Conservation (phyloP, 495 filamentous ascomycete genomes). For the Cercophora newfieldiana region DNA sequence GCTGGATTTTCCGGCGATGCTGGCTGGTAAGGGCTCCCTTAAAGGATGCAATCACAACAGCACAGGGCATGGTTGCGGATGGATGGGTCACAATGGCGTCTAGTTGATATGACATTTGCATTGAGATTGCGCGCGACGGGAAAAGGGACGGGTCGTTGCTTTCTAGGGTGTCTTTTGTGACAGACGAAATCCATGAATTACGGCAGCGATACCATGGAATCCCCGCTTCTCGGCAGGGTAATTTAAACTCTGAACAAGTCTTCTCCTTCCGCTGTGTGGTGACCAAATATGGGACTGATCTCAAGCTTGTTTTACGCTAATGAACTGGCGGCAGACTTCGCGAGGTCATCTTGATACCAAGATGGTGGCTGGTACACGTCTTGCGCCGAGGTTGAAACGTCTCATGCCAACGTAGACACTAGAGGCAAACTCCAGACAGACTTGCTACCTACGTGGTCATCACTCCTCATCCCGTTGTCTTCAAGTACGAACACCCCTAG, state of each 20-base stretch:
- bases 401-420: no score
- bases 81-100: constrained; percentile 39
- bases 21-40: constrained; percentile 14
- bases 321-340: no score
- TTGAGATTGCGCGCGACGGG: constrained; percentile 35
- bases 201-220: constrained; percentile 29
- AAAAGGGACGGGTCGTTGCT: constrained; percentile 33
- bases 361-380: no score
- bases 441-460: no score
- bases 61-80: constrained; percentile 27
- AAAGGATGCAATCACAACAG: constrained; percentile 26
- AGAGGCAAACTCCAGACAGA: no score
- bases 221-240: constrained; percentile 28
- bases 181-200: constrained; percentile 23
- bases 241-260: constrained; percentile 26
- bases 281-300: not conserved
- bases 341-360: no score
- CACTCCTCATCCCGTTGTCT: no score
- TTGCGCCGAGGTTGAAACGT: no score
- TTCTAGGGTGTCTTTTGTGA: constrained; percentile 27
- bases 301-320: no score
- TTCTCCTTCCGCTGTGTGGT: not conserved
- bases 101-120: constrained; percentile 38
- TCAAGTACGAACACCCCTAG: no score
- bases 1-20: not conserved